Evolutionary conservation across 2,329 filamentous ascomycete species (phyloP).

Genomic region (Verticillium dahliae): DNA sequence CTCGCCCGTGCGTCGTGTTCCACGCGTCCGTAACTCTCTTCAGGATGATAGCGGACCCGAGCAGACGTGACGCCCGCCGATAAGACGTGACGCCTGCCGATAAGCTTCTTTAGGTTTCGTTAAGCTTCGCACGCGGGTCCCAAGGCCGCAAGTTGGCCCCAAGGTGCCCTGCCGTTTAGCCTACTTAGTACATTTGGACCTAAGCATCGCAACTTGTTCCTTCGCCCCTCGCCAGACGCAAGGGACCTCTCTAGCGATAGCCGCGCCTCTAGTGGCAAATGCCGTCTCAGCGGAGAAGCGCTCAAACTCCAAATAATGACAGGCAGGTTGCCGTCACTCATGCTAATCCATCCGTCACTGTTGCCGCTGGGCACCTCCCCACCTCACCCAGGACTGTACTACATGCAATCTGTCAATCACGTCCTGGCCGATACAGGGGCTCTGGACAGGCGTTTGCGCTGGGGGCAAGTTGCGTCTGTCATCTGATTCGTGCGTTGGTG

Average conservation of each 20-base stretch:
- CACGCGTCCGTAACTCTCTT: not conserved
- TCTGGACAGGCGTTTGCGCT: not conserved
- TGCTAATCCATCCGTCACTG: not conserved
- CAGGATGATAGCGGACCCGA: not conserved
- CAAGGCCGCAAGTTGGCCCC: not conserved
- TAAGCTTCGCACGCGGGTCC: not conserved
- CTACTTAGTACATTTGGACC: not conserved
- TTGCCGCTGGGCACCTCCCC: not conserved
- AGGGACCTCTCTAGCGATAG: not conserved
- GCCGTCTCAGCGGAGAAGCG: not conserved
- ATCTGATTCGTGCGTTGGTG: not conserved
- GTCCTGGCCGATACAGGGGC: not conserved
- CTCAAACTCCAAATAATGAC: not conserved
- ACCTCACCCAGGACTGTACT: not conserved
- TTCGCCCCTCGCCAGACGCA: too few species aligned
- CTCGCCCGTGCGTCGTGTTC: not conserved
- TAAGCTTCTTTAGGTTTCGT: not conserved
- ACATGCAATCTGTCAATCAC: not conserved
- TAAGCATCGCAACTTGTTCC: not conserved
- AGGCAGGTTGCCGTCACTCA: not conserved
- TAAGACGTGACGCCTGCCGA: not conserved
- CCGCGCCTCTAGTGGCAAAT: not conserved
- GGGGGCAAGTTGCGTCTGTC: not conserved
- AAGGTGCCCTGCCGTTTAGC: not conserved
- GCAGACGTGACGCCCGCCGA: not conserved